Base-by-base conservation (phyloP, 257 asterid genomes). In the Plantago ovata region DNA sequence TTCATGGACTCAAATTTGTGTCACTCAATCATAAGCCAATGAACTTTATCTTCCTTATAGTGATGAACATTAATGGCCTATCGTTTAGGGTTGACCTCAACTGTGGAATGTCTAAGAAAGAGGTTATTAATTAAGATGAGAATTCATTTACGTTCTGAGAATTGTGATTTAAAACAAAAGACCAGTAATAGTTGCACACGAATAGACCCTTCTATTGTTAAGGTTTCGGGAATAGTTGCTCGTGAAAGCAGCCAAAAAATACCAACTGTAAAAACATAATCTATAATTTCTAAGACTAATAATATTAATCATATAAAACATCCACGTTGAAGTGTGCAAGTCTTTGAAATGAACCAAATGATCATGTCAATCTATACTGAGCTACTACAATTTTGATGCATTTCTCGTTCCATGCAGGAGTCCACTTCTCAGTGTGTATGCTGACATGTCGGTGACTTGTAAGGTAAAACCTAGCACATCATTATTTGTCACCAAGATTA, bases 391-490 rank as follows among this genome's bases (percentile, higher is more conserved):
- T 42, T 8, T 60, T 67, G 69, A 65, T 61, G 33, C 39, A 18
- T 53, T n/a, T 42, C 55, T 62, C 42, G 41, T 56, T 61, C 58
- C 61, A 16, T 77, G 90, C 96, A 89, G 97, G 73, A 93, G 99
- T 48, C 76, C 86, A 43, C 92, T 93, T 68, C 97, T 93, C 74
- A 93, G 99, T 67, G 99, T 93, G 59, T 93, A 93, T 61, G 99
- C 99, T 3, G 99, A 93, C 77, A 93, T 93, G 97, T 93, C 99
- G 7, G 99, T 93, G 10, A 74, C 99, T 48, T 93, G 99, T 71
- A 93, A 93, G 99, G 97, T 93, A 81, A 67, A 49, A 13, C 22
- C 51, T 45, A 23, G 21, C 38, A 61, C 47, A 10, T 61, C 13
- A 28, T 44, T 48, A 33, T 63, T 63, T 51, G 51, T 0, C 42